Base-by-base conservation (phyloP, 768 basidiomycete genomes). In the Mycena metata region DNA sequence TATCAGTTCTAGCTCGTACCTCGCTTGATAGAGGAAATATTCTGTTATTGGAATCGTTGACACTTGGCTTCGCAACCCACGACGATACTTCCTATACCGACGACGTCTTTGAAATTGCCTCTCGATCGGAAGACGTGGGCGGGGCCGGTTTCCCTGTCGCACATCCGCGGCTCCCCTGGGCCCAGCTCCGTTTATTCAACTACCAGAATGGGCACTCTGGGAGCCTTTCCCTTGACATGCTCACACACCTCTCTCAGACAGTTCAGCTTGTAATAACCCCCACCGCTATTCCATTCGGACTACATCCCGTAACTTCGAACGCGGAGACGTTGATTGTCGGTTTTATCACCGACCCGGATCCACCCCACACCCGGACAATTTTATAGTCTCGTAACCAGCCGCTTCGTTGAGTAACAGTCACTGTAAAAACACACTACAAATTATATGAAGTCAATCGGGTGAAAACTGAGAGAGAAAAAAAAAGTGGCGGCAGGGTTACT, bases 21-120 rank as follows among this genome's bases (percentile, higher is more conserved):
- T n/a, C n/a, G n/a, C n/a, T n/a, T n/a, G n/a, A n/a, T n/a, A n/a
- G n/a, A n/a, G n/a, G n/a, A n/a, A n/a, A 54, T 7, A 42, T 67
- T 11, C 51, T 50, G 2, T 17, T 54, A 0, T 59, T 67, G n/a
- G 51, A 54, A 26, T 12, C 0, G 17, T 41, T 52, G 4, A 30
- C 13, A 10, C 24, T 47, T 21, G 8, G 0, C 12, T 33, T 6
- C 5, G 33, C 16, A 13, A 13, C 9, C 11, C 2, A 5, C 1
- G 16, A 15, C 1, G 24, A 24, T 16, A 15, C 23, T 3, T 11
- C 24, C 7, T 50, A 24, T 7, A 15, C 15, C 9, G 49, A 50
- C 15, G 11, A 24, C 49, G 33, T 49, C 15, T 67, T 67, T 23
- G 43, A 21, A 42, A 11, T 21, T 13, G 60, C 66, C 2, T 45